Evolutionary conservation across 257 asterid genomes (phyloP), one percentile per base, ranked within the genome.

Genomic region (Parsonsia alboflavescens): DNA sequence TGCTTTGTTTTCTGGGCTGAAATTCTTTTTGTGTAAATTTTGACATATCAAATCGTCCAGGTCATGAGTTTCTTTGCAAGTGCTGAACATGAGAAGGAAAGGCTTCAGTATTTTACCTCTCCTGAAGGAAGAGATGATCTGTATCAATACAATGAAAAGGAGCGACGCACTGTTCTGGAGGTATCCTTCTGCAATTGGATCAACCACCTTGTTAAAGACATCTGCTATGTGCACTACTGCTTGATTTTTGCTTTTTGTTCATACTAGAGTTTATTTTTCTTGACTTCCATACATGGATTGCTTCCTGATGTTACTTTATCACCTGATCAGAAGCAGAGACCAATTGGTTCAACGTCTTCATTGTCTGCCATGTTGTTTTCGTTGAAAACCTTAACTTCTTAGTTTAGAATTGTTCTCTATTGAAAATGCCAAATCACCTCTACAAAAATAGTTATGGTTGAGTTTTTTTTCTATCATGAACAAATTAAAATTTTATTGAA

Each of bases 91-190:
- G 99, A 95, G 82, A 90, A 87, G 86, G 98, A 95, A 86, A 90
- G 96, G 86, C 96, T 95, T 70, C 91, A 84, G 67, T 89, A 90
- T 81, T 95, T 94, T 80, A 87, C 88, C 79, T 95, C 98, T 16
- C 85, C 99, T 41, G 96, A 95, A 90, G 99, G 99, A 83, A 87
- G 99, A 80, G 99, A 95, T 83, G 98, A 95, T 84, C 76, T 95
- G n/a, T 92, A 92, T 86, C 89, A 88, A 77, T 95, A 90, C 91
- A 95, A 92, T 84, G 93, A 89, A 85, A 95, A 88, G 89, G 98
- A 95, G 76, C 70, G 96, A 68, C 84, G 99, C 85, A 94, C 96
- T 68, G 97, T 95, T 73, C 82, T 92, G 81, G 99, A 95, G 98
- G 99, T 95, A 75, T 77, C 4, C 36, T 44, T 74, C 7, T 30